Percentiles rank a stretch among this genome's conserved stretches.
Conservation (phyloP, 148 eudicot genomes). For the Nyssa sinensis region DNA sequence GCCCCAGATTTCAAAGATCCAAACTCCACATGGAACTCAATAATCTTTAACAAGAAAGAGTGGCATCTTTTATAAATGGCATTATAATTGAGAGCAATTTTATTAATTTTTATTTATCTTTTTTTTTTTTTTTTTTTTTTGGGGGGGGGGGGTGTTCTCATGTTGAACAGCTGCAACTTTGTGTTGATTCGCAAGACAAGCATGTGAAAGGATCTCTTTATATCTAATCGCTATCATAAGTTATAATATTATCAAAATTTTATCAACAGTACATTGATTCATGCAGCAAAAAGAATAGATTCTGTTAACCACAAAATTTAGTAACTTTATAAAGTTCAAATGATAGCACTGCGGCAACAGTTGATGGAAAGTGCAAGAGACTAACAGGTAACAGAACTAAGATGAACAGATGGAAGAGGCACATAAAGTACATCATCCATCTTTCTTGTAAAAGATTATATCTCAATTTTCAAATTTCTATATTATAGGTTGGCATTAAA, state of each 20-base stretch:
- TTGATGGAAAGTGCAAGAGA: conserved; percentile 1
- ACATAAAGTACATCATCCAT: not conserved
- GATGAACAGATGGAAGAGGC: too few species aligned
- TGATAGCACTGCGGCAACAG: not conserved
- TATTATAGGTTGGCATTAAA: not conserved
- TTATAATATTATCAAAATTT: not conserved
- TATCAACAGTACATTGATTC: not conserved
- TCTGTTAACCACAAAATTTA: not conserved
- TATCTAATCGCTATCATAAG: not conserved
- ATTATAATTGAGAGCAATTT: not conserved
- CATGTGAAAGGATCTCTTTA: not conserved
- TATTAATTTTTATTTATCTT: not conserved
- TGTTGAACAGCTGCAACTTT: not conserved
- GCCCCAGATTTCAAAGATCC: not conserved
- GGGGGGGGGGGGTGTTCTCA: too few species aligned
- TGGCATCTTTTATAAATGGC: not conserved
- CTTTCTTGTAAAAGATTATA: not conserved
- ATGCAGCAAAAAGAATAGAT: not conserved
- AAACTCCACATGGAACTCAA: not conserved
- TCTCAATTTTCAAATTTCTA: not conserved
- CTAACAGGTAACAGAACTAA: not conserved
- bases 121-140: too few species aligned
- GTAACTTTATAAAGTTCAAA: not conserved
- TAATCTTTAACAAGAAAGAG: not conserved
- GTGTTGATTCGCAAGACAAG: not conserved